phyloP scores from a whole-genome alignment of 352 stramenopile genomes.

The Thraustochytrium sp. region DNA sequence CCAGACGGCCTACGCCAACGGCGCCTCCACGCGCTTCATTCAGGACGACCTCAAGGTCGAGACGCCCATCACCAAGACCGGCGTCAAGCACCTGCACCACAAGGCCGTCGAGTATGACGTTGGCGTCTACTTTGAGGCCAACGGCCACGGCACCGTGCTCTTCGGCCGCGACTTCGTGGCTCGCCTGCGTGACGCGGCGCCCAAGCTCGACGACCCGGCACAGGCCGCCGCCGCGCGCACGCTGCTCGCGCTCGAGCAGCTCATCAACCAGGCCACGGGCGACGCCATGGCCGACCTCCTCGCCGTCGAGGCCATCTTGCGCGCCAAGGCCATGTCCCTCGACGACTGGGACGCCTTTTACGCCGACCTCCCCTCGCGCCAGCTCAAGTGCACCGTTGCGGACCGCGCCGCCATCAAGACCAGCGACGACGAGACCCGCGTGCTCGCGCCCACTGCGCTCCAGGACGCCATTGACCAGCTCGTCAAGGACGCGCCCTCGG shows the following conservation, averaged over 20 bases:
- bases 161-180: constrained; percentile 71
- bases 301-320: constrained; percentile 87
- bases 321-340: constrained; percentile 75
- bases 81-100: constrained; percentile 95
- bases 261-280: constrained; percentile 94
- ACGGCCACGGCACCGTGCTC: constrained; percentile 97
- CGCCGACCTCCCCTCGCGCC: constrained; percentile 76
- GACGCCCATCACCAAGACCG: constrained; percentile 87
- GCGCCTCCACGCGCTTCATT: constrained; percentile 81
- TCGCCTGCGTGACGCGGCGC: neutral
- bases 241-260: constrained; percentile 71
- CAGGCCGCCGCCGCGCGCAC: constrained; percentile 61
- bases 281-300: constrained; percentile 94
- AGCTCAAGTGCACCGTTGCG: constrained; percentile 64
- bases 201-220: neutral
- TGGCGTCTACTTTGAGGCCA: constrained; percentile 98
- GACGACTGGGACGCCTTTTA: constrained; percentile 89
- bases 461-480: constrained; percentile 52
- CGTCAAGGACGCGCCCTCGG: constrained; percentile 45
- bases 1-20: constrained; percentile 99
- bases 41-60: constrained; percentile 63
- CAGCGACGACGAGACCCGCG: constrained; percentile 66
- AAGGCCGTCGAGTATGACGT: constrained; percentile 91
- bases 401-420: constrained; percentile 63
- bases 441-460: constrained; percentile 47